Conservation (phyloP, 2,329 filamentous ascomycete species). For the Dryadomyces quercivorus region DNA sequence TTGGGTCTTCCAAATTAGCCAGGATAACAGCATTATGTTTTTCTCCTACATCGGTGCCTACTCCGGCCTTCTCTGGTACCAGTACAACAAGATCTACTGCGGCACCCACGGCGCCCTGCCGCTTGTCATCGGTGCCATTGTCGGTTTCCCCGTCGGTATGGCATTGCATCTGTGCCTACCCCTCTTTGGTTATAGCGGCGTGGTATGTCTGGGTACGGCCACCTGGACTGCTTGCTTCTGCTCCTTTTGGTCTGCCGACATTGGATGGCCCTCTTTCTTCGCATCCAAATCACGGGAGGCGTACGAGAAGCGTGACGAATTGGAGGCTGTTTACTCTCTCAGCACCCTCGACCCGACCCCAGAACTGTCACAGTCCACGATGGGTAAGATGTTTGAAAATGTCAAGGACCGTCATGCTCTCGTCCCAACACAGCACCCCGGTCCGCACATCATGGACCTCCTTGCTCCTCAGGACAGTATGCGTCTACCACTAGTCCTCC, state of each 20-base stretch:
- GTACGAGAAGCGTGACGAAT: neutral
- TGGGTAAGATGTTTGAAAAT: slow-evolving; percentile 21
- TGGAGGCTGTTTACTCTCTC: slow-evolving; percentile 1
- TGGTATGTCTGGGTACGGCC: slow-evolving; percentile 32
- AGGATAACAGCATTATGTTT: slow-evolving; percentile 33
- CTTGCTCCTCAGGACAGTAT: neutral
- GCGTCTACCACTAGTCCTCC: neutral
- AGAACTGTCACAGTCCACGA: slow-evolving; percentile 9
- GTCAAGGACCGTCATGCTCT: slow-evolving; percentile 7
- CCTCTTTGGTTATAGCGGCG: slow-evolving; percentile 28
- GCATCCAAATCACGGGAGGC: neutral
- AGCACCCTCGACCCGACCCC: slow-evolving; percentile 8
- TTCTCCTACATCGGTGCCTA: slow-evolving; percentile 19
- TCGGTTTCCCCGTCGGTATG: slow-evolving; percentile 30
- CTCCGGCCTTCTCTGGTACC: slow-evolving; percentile 39
- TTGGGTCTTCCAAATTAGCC: slow-evolving; percentile 32
- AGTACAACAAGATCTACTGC: slow-evolving; percentile 39
- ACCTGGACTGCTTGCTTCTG: slow-evolving; percentile 40
- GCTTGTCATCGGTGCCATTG: slow-evolving; percentile 29
- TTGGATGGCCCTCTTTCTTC: slow-evolving; percentile 25
- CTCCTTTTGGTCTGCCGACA: slow-evolving; percentile 29
- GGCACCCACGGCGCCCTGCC: slow-evolving; percentile 34
- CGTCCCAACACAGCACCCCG: slow-evolving; percentile 7
- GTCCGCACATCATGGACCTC: slow-evolving; percentile 2
- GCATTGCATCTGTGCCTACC: slow-evolving; percentile 26